Evolutionary conservation across 2,329 filamentous ascomycete genomes (phyloP).

Genomic region (Fusarium begoniae): DNA sequence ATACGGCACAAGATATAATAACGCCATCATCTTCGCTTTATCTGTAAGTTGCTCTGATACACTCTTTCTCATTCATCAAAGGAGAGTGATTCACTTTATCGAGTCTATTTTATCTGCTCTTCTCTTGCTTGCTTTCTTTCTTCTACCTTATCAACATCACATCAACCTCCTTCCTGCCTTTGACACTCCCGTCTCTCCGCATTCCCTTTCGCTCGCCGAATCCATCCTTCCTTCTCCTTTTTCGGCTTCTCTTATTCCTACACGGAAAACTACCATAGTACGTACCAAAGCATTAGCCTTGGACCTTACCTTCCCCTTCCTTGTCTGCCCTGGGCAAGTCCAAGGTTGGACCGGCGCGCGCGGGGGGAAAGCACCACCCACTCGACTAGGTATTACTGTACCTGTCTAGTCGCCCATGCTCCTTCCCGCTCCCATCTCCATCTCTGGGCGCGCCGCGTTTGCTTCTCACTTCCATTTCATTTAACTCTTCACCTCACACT

Average conservation of each 20-base stretch:
- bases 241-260: slow-evolving; percentile 19
- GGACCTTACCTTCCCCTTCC: neutral
- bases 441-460: slow-evolving; percentile 38
- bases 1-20: neutral
- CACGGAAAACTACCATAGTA: slow-evolving; percentile 18
- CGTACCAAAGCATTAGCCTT: slow-evolving; percentile 23
- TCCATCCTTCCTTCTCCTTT: slow-evolving; percentile 29
- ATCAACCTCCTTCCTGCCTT: neutral
- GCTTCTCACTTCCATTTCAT: slow-evolving; percentile 25
- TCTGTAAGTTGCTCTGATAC: slow-evolving; percentile 6
- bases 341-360: slow-evolving; percentile 35
- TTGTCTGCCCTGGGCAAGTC: slow-evolving; percentile 22
- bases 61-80: neutral
- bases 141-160: neutral
- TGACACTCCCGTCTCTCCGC: neutral
- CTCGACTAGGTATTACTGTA: slow-evolving; percentile 13
- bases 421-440: slow-evolving; percentile 29
- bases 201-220: slow-evolving; percentile 12
- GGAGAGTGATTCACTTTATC: slow-evolving; percentile 10
- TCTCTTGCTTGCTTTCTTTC: neutral
- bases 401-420: slow-evolving; percentile 31
- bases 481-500: slow-evolving; percentile 5
- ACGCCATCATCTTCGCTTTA: neutral
- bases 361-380: slow-evolving; percentile 34
- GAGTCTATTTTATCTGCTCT: neutral